Percentiles rank a stretch among this genome's conserved stretches.
Conservation (phyloP, 495 filamentous ascomycete genomes). For the Lentithecium fluviatile region DNA sequence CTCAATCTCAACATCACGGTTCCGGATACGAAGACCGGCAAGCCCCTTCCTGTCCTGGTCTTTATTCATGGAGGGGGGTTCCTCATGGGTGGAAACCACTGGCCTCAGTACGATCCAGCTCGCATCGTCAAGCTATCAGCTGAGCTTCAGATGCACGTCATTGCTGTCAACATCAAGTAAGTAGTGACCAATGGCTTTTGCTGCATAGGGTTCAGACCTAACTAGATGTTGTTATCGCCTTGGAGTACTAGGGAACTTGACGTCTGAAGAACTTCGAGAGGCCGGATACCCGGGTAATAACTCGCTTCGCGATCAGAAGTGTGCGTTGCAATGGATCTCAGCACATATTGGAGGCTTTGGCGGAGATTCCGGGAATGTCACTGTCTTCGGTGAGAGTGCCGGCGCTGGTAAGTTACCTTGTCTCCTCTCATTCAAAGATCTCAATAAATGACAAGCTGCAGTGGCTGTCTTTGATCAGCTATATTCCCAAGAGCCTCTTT, state of each 20-base stretch:
- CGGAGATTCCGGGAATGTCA: conserved; percentile 22
- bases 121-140: conserved; percentile 33
- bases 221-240: conserved; percentile 32
- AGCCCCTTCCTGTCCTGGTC: conserved; percentile 34
- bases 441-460: background rate
- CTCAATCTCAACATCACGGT: conserved; percentile 38
- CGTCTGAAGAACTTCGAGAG: conserved; percentile 31
- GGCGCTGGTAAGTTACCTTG: conserved; percentile 22
- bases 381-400: conserved; percentile 35
- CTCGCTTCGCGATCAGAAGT: conserved; percentile 32
- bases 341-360: conserved; percentile 24
- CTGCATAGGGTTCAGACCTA: background rate
- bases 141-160: conserved; percentile 15
- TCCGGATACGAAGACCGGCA: conserved; percentile 7
- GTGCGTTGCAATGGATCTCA: conserved; percentile 32
- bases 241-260: conserved; percentile 30
- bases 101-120: conserved; percentile 47
- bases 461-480: conserved; percentile 47
- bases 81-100: conserved; percentile 44
- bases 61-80: conserved; percentile 40
- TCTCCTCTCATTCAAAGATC: background rate
- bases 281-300: conserved; percentile 36
- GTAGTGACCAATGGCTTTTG: background rate
- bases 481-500: conserved; percentile 43
- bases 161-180: conserved; percentile 34